Conservation (phyloP, 78 protist genomes). For the Monosiga brevicollis region DNA sequence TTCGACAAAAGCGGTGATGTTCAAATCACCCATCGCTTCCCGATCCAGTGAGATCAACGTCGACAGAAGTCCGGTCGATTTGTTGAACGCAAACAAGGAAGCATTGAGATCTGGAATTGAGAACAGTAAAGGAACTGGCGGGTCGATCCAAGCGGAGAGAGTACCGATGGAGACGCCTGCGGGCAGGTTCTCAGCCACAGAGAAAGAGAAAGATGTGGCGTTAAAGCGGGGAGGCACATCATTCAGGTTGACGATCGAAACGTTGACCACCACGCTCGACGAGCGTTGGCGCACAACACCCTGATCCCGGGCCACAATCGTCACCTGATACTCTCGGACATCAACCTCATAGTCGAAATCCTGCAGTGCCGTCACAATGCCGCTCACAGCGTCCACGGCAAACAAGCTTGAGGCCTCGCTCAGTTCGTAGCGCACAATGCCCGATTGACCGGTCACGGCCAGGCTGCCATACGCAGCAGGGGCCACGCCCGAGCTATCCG, state of each 20-base stretch:
- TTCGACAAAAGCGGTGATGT: no score
- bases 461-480: background rate
- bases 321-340: no score
- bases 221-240: background rate
- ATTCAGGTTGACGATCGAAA: background rate
- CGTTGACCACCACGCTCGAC: background rate
- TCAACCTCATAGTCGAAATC: background rate
- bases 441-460: background rate
- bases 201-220: background rate
- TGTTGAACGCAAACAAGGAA: background rate
- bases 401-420: no score
- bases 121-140: no score
- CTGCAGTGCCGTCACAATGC: background rate
- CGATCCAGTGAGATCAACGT: no score
- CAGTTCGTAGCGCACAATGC: no score
- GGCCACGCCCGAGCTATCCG: background rate
- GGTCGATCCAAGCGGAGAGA: no score
- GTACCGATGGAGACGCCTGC: background rate
- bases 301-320: background rate
- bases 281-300: background rate
- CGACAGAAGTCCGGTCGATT: background rate
- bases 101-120: no score
- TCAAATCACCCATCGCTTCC: no score
- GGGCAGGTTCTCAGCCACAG: background rate
- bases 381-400: background rate